Conservation (phyloP, 1,284 basidiomycete genomes). For the Inonotus hispidus region DNA sequence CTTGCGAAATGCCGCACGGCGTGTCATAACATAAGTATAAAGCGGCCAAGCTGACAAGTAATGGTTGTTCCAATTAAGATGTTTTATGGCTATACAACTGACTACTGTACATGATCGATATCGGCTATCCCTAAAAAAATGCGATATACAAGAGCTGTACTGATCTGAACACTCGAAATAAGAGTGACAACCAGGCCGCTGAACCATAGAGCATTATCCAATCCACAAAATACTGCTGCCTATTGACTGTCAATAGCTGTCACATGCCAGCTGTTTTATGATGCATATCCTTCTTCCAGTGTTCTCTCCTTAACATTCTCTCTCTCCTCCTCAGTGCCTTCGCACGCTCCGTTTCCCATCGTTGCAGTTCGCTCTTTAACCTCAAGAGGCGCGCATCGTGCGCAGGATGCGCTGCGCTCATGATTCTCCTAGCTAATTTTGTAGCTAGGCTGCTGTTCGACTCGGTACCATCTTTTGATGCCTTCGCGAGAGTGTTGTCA, state of each 20-base stretch:
- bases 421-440: constrained; percentile 12
- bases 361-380: constrained; percentile 16
- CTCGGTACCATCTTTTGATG: background rate
- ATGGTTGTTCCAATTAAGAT: no score
- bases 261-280: background rate
- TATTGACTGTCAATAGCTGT: background rate
- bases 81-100: background rate
- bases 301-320: background rate
- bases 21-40: no score
- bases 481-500: background rate
- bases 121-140: background rate
- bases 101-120: background rate
- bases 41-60: no score
- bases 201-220: no score
- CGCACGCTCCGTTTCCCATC: constrained; percentile 14
- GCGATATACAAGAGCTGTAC: background rate
- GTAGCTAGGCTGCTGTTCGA: background rate
- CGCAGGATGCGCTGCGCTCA: constrained; percentile 14
- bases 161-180: background rate
- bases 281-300: background rate
- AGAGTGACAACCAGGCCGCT: background rate
- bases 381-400: constrained; percentile 15
- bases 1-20: no score
- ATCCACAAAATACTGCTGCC: background rate
- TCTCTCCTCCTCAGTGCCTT: constrained; percentile 9